phyloP scores from a whole-genome alignment of 2,329 filamentous ascomycete genomes.

The Hypoxylon sp. region DNA sequence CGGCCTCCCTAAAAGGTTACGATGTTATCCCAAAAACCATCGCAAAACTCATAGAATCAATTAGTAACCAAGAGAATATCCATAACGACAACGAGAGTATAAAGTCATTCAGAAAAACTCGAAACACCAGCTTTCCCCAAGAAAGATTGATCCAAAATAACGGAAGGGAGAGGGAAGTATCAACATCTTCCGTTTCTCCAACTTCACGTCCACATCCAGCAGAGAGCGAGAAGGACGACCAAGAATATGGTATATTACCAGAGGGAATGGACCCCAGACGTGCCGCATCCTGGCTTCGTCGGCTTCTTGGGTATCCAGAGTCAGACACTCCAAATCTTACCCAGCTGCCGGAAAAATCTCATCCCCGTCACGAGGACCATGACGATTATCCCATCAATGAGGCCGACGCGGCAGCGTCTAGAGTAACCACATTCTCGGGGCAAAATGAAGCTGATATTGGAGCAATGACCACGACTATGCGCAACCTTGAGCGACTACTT shows the following conservation, averaged over 20 bases:
- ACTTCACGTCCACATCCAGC: constrained; percentile 11
- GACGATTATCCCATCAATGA: constrained; percentile 38
- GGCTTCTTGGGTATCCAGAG: constrained; percentile 48
- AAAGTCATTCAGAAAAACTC: constrained; percentile 6
- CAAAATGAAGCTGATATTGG: constrained; percentile 46
- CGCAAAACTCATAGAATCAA: constrained; percentile 25
- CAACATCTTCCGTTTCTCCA: constrained; percentile 32
- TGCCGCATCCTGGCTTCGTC: constrained; percentile 51
- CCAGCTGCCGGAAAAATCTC: constrained; percentile 47
- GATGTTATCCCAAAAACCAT: constrained; percentile 14
- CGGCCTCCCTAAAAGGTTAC: constrained; percentile 34
- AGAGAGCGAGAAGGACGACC: constrained; percentile 15
- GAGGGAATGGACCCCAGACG: constrained; percentile 44
- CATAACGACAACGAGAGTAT: constrained; percentile 27
- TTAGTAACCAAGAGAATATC: constrained; percentile 41
- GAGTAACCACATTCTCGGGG: constrained; percentile 50
- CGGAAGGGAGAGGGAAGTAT: constrained; percentile 10
- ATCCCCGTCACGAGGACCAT: constrained; percentile 45
- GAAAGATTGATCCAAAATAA: constrained; percentile 1
- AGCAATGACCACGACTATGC: constrained; percentile 49
- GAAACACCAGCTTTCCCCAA: neutral
- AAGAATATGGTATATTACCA: constrained; percentile 28
- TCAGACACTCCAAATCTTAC: constrained; percentile 44
- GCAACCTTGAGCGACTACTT: constrained; percentile 63
- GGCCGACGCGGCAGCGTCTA: constrained; percentile 34